Evolutionary conservation across 768 basidiomycete species (phyloP).

Genomic region (Pleurotus sapidus): DNA sequence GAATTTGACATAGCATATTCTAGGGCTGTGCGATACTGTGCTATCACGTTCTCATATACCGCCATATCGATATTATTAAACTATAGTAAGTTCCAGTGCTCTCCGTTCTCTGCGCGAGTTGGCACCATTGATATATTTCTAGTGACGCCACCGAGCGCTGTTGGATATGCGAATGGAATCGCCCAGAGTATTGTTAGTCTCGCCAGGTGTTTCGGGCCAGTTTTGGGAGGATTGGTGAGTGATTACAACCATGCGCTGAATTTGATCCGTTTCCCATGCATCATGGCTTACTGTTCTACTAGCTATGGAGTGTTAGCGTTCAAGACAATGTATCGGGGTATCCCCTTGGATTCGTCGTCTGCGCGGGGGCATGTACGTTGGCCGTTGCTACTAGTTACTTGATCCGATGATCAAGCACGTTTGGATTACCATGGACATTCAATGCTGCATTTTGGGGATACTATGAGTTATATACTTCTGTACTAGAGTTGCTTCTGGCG

Average conservation of each 20-base stretch:
- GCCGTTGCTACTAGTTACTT: constrained; percentile 71
- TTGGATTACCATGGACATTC: constrained; percentile 4
- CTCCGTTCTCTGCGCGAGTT: too few relatives aligned
- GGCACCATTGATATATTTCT: constrained; percentile 2
- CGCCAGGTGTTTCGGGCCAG: constrained; percentile 86
- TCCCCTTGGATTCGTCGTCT: constrained; percentile 70
- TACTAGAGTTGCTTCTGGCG: neutral
- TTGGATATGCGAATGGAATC: constrained; percentile 92
- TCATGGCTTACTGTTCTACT: constrained; percentile 11
- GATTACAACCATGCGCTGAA: neutral
- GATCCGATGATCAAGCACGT: constrained; percentile 48
- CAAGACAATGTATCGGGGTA: constrained; percentile 68
- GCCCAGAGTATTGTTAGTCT: constrained; percentile 95
- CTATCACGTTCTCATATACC: constrained; percentile 87
- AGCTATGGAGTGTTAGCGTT: constrained; percentile 78
- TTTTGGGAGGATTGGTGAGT: constrained; percentile 79
- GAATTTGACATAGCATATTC: neutral
- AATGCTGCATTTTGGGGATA: neutral
- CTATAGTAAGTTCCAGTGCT: constrained; percentile 54
- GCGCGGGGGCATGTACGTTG: constrained; percentile 56
- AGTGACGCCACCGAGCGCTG: constrained; percentile 90
- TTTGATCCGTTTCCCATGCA: neutral
- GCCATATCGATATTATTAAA: constrained; percentile 85
- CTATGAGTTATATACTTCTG: neutral
- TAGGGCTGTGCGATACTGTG: constrained; percentile 87